These are phyloP conservation scores for Fusarium floridanum DNA, from an alignment of 2,329 filamentous ascomycete genomes.

Conservation along the genomic window DNA sequence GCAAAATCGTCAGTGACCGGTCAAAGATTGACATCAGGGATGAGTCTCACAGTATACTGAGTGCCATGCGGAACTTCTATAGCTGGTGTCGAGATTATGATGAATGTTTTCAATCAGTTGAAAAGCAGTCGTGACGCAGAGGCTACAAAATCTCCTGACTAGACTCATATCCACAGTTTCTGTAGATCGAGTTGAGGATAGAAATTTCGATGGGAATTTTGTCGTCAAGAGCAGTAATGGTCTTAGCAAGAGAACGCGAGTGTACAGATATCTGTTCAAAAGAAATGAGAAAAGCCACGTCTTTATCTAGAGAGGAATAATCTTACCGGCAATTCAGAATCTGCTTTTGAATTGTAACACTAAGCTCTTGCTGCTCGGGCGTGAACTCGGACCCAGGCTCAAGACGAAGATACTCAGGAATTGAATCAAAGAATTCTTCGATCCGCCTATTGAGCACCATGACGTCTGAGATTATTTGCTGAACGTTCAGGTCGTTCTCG, in stretches of 20 bases:
- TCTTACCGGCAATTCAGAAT: not conserved
- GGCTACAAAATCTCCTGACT: not conserved
- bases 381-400: not conserved
- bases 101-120: not conserved
- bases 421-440: not conserved
- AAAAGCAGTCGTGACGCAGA: not conserved
- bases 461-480: not conserved
- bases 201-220: not conserved
- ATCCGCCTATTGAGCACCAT: not conserved
- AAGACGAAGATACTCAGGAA: not conserved
- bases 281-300: no score
- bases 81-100: not conserved
- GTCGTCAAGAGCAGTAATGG: not conserved
- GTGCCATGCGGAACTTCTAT: not conserved
- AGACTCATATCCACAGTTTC: not conserved
- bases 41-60: not conserved
- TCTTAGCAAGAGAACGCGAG: not conserved
- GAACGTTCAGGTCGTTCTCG: not conserved
- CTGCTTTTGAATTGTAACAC: not conserved
- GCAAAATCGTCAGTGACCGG: not conserved
- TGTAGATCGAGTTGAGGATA: not conserved
- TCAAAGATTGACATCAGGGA: no score
- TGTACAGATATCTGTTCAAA: not conserved
- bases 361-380: not conserved
- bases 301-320: not conserved